Conservation (phyloP, 345 rosid species). For the Isatis tinctoria region DNA sequence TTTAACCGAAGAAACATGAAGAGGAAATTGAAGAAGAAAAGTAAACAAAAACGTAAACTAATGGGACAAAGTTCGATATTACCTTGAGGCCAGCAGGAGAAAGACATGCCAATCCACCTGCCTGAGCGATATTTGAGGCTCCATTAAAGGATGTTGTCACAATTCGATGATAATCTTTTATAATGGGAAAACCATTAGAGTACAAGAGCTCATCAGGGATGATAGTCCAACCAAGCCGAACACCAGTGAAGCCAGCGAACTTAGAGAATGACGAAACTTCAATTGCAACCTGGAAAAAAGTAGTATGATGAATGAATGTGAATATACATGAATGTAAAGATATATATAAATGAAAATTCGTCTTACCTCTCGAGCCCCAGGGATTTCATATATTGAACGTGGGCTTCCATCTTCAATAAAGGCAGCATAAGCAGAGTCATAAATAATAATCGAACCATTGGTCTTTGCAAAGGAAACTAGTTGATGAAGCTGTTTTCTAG, state of each 20-base stretch:
- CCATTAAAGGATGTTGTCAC: constrained; percentile 84
- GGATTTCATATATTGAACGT: constrained; percentile 75
- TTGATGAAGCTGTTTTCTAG: constrained; percentile 51
- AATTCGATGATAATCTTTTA: constrained; percentile 65
- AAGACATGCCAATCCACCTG: constrained; percentile 80
- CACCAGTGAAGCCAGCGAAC: constrained; percentile 88
- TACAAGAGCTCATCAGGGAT: constrained; percentile 70
- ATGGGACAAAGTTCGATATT: not conserved
- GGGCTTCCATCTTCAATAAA: constrained; percentile 69
- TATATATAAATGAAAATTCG: not conserved
- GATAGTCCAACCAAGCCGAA: constrained; percentile 87
- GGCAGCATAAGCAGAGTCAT: constrained; percentile 73
- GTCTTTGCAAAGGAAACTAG: constrained; percentile 69
- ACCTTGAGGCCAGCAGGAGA: constrained; percentile 60
- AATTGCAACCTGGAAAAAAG: constrained; percentile 58
- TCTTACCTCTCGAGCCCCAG: constrained; percentile 84
- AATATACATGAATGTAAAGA: not conserved
- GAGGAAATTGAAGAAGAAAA: not conserved
- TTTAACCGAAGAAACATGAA: not conserved
- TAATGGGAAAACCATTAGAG: constrained; percentile 63
- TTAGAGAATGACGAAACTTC: constrained; percentile 87
- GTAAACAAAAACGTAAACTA: not conserved
- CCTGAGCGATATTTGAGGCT: constrained; percentile 74
- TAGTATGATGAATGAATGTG: not conserved
- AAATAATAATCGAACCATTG: constrained; percentile 71